phyloP scores from a whole-genome alignment of 805 yeast genomes.

The Sungouiozyma ichnusensis region DNA sequence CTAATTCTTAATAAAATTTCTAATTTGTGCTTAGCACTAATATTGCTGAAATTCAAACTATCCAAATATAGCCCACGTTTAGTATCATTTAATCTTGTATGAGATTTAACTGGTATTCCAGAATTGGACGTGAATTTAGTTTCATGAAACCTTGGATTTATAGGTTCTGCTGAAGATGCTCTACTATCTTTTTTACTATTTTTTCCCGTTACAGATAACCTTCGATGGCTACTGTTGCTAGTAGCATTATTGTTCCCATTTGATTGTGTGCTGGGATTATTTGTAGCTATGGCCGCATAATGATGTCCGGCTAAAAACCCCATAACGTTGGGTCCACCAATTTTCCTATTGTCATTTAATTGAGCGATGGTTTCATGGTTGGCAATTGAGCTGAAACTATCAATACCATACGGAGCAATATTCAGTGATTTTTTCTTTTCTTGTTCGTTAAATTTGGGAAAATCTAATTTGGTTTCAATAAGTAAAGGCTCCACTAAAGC shows the following conservation, averaged over 20 bases:
- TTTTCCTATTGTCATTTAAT: neutral
- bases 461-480: constrained; percentile 22
- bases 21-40: constrained; percentile 52
- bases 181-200: neutral
- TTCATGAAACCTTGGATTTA: constrained; percentile 7
- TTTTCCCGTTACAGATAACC: neutral
- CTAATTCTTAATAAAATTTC: constrained; percentile 63
- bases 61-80: constrained; percentile 45
- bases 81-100: constrained; percentile 15
- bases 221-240: neutral
- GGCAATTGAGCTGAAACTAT: constrained; percentile 15
- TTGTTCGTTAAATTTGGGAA: constrained; percentile 25
- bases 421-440: constrained; percentile 19
- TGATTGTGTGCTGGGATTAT: constrained; percentile 1
- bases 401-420: constrained; percentile 30
- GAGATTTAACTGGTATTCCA: constrained; percentile 11
- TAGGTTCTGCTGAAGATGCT: neutral
- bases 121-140: constrained; percentile 15
- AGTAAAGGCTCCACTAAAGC: constrained; percentile 21
- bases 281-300: neutral
- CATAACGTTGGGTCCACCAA: constrained; percentile 10
- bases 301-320: constrained; percentile 13
- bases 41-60: constrained; percentile 45
- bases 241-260: neutral
- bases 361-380: constrained; percentile 10